Evolutionary conservation across 768 basidiomycete genomes (phyloP).

Genomic region (Tephrocybe rancida): DNA sequence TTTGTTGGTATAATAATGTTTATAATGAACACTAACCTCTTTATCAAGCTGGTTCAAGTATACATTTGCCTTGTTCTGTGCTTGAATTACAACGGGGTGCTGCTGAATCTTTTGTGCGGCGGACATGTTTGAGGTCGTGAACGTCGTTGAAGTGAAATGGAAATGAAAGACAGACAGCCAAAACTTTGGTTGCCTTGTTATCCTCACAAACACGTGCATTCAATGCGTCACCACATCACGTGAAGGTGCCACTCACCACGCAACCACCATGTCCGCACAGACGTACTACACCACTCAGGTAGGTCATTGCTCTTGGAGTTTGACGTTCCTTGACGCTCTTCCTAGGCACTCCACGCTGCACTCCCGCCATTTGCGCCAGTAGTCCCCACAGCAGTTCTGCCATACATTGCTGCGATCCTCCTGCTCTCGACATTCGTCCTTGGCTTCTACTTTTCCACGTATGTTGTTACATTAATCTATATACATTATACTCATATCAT

Average conservation of each 20-base stretch:
- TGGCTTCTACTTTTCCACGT: constrained; percentile 91
- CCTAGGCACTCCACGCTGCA: constrained; percentile 60
- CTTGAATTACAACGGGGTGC: constrained; percentile 86
- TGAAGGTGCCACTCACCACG: constrained; percentile 20
- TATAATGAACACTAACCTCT: constrained; percentile 62
- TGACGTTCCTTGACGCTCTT: not conserved
- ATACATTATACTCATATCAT: constrained; percentile 4
- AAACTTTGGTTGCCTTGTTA: constrained; percentile 20
- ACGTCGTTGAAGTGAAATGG: constrained; percentile 24
- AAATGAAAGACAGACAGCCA: constrained; percentile 22
- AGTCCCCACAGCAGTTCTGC: constrained; percentile 68
- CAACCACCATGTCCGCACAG: constrained; percentile 43
- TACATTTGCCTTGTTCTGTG: constrained; percentile 77
- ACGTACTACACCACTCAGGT: constrained; percentile 60
- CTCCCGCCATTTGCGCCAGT: constrained; percentile 73
- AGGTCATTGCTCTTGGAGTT: constrained; percentile 25
- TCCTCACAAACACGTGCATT: constrained; percentile 24
- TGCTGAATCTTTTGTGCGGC: constrained; percentile 82
- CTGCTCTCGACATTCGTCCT: constrained; percentile 79
- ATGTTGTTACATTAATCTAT: constrained; percentile 28
- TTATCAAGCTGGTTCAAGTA: constrained; percentile 93
- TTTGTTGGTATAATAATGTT: not conserved
- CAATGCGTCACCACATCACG: constrained; percentile 17
- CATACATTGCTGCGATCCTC: constrained; percentile 74
- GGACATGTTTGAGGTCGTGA: constrained; percentile 55